phyloP scores from a whole-genome alignment of 2,329 filamentous ascomycete species.

The Botrytis tulipae region DNA sequence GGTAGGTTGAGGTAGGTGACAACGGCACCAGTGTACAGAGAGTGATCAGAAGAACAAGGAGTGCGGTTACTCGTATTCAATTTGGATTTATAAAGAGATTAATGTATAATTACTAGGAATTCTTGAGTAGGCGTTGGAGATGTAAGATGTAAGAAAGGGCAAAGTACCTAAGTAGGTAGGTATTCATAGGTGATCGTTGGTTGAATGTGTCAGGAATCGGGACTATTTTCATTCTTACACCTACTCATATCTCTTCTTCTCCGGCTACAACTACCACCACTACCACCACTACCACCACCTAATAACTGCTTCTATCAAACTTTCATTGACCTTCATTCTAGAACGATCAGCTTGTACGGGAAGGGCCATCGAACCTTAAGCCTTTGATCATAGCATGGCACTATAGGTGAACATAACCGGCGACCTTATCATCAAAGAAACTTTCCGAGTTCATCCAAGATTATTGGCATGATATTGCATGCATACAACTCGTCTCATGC shows the following conservation, averaged over 20 bases:
- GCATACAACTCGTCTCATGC: not conserved
- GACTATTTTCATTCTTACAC: not conserved
- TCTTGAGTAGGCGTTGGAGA: not conserved
- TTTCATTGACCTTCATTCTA: not conserved
- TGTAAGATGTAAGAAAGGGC: not conserved
- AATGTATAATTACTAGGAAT: not conserved
- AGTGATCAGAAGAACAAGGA: not conserved
- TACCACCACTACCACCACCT: not conserved
- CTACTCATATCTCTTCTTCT: not conserved
- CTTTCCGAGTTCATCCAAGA: not conserved
- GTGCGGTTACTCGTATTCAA: not conserved
- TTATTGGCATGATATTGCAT: not conserved
- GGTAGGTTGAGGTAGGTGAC: not conserved
- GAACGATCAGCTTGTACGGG: too few relatives aligned
- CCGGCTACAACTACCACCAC: too few relatives aligned
- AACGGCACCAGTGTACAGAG: not conserved
- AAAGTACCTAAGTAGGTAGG: too few relatives aligned
- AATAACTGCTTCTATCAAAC: not conserved
- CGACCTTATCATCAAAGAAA: not conserved
- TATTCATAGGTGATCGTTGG: not conserved
- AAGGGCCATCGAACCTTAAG: not conserved
- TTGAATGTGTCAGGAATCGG: not conserved
- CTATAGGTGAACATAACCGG: not conserved
- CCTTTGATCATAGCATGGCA: not conserved
- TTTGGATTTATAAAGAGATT: not conserved